These are phyloP conservation scores for Saccharomyces pastorianus DNA, from an alignment of 1,139 yeast species.

Conservation along the genomic window DNA sequence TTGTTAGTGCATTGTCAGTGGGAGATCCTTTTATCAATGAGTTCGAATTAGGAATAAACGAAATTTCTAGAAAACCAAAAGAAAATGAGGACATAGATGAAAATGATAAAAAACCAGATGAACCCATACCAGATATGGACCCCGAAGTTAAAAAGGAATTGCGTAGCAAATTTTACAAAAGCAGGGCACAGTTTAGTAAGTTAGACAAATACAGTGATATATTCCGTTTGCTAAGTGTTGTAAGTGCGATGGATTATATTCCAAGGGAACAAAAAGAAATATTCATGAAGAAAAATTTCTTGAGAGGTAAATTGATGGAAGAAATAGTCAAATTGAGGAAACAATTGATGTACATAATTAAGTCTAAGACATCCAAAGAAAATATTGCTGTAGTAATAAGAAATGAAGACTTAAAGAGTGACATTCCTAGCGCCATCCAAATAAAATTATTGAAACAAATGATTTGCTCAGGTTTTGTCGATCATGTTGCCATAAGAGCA, in stretches of 20 bases:
- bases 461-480: slow-evolving; percentile 86
- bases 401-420: slow-evolving; percentile 48
- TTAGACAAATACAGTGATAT: slow-evolving; percentile 72
- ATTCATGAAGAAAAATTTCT: slow-evolving; percentile 54
- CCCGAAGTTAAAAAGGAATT: slow-evolving; percentile 36
- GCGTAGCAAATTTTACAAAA: slow-evolving; percentile 45
- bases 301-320: slow-evolving; percentile 65
- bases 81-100: slow-evolving; percentile 24
- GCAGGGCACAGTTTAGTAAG: slow-evolving; percentile 52
- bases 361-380: slow-evolving; percentile 51
- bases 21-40: slow-evolving; percentile 84
- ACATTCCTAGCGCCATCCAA: slow-evolving; percentile 64
- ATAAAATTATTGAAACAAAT: slow-evolving; percentile 79
- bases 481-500: slow-evolving; percentile 80
- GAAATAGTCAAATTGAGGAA: slow-evolving; percentile 75
- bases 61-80: slow-evolving; percentile 15
- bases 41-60: slow-evolving; percentile 54
- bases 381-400: slow-evolving; percentile 45
- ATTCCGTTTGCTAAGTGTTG: slow-evolving; percentile 66
- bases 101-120: neutral
- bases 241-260: slow-evolving; percentile 82
- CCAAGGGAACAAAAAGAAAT: slow-evolving; percentile 37
- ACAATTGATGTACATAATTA: slow-evolving; percentile 72
- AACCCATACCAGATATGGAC: slow-evolving; percentile 32
- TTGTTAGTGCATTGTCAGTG: slow-evolving; percentile 87